These are phyloP conservation scores for Babesia ovata DNA, from an alignment of 169 alveolate species.

Conservation along the genomic window DNA sequence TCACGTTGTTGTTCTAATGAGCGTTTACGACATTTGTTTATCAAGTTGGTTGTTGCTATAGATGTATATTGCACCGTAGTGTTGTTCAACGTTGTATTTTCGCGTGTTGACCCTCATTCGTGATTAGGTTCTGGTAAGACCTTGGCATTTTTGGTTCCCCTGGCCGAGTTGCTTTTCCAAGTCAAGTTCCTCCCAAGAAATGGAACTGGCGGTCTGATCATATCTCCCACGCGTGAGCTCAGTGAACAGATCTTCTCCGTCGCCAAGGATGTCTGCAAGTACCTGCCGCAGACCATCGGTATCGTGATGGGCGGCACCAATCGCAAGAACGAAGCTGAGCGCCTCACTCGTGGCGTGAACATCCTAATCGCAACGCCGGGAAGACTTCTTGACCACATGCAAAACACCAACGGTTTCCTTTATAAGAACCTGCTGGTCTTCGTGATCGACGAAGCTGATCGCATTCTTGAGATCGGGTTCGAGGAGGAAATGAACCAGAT, in stretches of 20 bases:
- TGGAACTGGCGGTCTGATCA: slow-evolving; percentile 93
- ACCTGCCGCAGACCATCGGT: slow-evolving; percentile 95
- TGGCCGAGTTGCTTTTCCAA: slow-evolving; percentile 92
- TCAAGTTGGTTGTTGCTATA: not conserved
- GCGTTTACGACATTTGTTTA: not conserved
- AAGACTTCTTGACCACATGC: slow-evolving; percentile 96
- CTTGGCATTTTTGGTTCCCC: slow-evolving; percentile 96
- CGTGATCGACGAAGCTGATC: slow-evolving; percentile 98
- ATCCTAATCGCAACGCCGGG: slow-evolving; percentile 99
- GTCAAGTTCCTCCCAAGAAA: slow-evolving; percentile 91
- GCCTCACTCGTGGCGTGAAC: slow-evolving; percentile 94
- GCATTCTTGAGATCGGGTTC: slow-evolving; percentile 97
- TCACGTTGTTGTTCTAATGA: not conserved
- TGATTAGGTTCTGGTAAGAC: slow-evolving; percentile 97
- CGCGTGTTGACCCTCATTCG: not conserved
- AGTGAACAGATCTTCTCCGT: slow-evolving; percentile 97
- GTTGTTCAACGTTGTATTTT: not conserved
- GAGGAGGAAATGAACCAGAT: slow-evolving; percentile 99
- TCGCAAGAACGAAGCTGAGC: slow-evolving; percentile 94
- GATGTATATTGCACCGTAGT: not conserved
- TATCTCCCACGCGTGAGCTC: slow-evolving; percentile 98
- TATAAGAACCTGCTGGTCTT: slow-evolving; percentile 93
- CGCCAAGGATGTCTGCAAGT: slow-evolving; percentile 90
- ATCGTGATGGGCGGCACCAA: slow-evolving; percentile 98
- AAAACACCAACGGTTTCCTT: slow-evolving; percentile 95